Evolutionary conservation across 495 filamentous ascomycete species (phyloP), one percentile per base, ranked within the genome.

Genomic region (Copromyces sp.): DNA sequence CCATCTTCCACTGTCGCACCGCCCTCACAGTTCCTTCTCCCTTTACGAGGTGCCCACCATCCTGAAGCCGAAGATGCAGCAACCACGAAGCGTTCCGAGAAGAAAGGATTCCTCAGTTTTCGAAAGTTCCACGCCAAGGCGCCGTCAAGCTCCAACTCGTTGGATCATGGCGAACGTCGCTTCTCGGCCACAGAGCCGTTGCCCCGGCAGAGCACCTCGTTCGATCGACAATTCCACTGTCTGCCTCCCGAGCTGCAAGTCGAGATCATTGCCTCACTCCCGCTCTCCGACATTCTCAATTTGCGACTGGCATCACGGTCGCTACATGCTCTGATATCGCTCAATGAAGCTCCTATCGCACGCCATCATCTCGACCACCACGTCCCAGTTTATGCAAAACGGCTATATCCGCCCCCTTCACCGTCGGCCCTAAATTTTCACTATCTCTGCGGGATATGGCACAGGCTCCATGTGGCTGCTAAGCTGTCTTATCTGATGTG

Each of bases 371-470:
- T 87, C n/a, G 77, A 84, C 59, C 80, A 87, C 69, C 83, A 85
- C 70, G 77, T 89, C 11, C 87, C 87, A 3, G 80, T 78, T 32
- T 89, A 87, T 73, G 83, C 87, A 47, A 82, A 83, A 72, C 82
- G 83, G 32, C 80, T 88, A 32, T 89, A 87, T 75, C 87, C 86
- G 8, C 68, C 81, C 2, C 83, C 84, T 11, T 79, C 82, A 45
- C 81, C 81, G 9, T 68, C 78, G 5, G 70, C 79, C 14, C 78
- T 87, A 71, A 86, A 82, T 70, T 83, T 89, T 40, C 87, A 87
- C 72, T 85, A 89, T 68, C 81, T 89, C 8, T 89, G 86, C 73
- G 84, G 87, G 35, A 81, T 89, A 77, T 89, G 87, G 87, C 87
- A 89, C 74, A 81, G 87, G 37, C 75, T 89, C 0, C 85, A 88